These are phyloP conservation scores for Coemansia sp. DNA, from an alignment of 192 early-diverging fungal species.

Conservation along the genomic window DNA sequence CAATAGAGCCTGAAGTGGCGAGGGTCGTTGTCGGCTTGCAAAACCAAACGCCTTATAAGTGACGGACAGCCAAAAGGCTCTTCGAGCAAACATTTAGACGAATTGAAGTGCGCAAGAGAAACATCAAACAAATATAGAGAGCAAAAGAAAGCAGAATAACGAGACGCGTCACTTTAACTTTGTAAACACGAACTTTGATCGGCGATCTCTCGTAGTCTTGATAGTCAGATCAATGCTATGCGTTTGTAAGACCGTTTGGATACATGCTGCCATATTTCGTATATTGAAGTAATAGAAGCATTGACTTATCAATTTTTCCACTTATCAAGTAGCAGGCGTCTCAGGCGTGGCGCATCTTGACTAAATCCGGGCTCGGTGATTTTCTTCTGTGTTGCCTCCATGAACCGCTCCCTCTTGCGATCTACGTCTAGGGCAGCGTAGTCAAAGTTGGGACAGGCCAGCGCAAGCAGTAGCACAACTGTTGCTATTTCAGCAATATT, in stretches of 20 bases:
- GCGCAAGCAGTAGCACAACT: neutral
- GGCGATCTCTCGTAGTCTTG: neutral
- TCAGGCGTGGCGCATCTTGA: neutral
- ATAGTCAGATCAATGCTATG: neutral
- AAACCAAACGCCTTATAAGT: neutral
- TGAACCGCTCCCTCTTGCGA: neutral
- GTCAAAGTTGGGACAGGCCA: neutral
- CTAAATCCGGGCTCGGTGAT: neutral
- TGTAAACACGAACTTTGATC: neutral
- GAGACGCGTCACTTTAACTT: too few relatives aligned
- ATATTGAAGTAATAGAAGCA: neutral
- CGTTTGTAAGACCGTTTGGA: too few relatives aligned
- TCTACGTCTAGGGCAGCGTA: neutral
- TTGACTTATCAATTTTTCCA: neutral
- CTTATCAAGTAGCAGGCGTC: neutral
- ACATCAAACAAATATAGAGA: too few relatives aligned
- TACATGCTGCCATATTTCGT: neutral
- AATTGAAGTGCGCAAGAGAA: neutral
- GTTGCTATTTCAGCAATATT: neutral
- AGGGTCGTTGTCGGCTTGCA: neutral
- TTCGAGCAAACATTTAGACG: neutral
- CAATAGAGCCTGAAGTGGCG: neutral
- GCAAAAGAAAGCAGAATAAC: too few relatives aligned
- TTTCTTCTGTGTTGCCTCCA: neutral
- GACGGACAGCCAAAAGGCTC: neutral